Evolutionary conservation across 495 filamentous ascomycete genomes (phyloP), one percentile per base, ranked within the genome.

Genomic region (Rhizodiscina lignyota): DNA sequence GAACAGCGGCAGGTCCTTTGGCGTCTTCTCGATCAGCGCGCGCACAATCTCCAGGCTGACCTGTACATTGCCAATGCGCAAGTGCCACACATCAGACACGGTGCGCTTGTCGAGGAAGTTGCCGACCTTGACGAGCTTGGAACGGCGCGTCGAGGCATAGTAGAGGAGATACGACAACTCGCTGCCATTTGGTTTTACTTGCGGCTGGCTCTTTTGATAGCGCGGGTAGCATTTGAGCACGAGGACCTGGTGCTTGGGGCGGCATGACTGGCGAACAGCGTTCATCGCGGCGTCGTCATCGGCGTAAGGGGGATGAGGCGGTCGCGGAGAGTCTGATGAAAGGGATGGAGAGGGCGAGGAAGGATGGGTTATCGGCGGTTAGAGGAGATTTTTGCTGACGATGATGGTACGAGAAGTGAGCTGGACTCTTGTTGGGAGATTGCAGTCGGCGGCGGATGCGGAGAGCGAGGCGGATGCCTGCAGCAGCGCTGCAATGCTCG

Each of bases 91-190:
- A 64, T 94, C 86, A 43, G 71, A 76, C 27, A 77, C 77, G 35
- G 83, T 83, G 59, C 81, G 79, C 63, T 83, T 87, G 58, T 92
- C 84, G 47, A 94, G 61, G 50, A 91, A 94, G 48, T 71, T 71
- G 52, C 82, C 82, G 32, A 94, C 83, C 54, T 94, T 94, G 50
- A 85, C 83, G 37, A 94, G 68, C 68, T 93, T 94, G 56, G 79
- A 85, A 39, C 82, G 71, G 35, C 86, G 79, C 44, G 85, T 89
- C 53, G 83, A 86, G 28, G 79, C 82, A 66, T 94, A 93, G 67
- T 87, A 94, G 19, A 94, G 72, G 34, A 94, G 69, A 52, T 94
- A 94, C 52, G 82, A 91, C 28, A 94, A 73, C 62, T 94, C 86
- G 56, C 80, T 89, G 30, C 81, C 77, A 52, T 94, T 94, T 5